Evolutionary conservation across 345 rosid species (phyloP), one percentile per base, ranked within the genome.

Genomic region (Citrus inodora): DNA sequence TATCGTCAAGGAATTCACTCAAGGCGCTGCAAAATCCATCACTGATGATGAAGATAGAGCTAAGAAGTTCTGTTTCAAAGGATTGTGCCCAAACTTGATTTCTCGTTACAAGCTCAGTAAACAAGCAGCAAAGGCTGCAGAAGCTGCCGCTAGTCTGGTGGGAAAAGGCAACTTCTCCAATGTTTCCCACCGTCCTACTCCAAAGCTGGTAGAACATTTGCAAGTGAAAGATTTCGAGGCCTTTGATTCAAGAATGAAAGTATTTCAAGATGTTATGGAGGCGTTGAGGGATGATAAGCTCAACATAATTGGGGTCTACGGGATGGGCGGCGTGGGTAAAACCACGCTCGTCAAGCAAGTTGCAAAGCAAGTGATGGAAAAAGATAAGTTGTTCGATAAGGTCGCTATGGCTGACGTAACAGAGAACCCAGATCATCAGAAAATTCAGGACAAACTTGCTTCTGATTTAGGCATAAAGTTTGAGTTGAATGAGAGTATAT

Each of bases 401-500:
- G 1, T 33, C 35, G 13, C 0, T 17, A 56, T 58, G 21, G 78
- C 59, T 56, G 72, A 13, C 22, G 69, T 79, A n/a, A 55, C 73
- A 0, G 2, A 66, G 19, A 65, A 1, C 2, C 67, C 68, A 9
- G 60, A 73, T 9, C 1, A 66, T 3, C 13, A 7, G 0, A 37
- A 55, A 27, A 74, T 74, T 78, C 84, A 53, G 38, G 56, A 5
- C 0, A 58, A 78, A 55, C 35, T 82, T 10, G 71, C 61, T 9
- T 67, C 9, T 7, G 10, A 37, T 5, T 9, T 74, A 4, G 82
- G 74, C 2, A 37, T 82, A 1, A 7, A 56, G 3, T 59, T 82
- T 33, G 67, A 1, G 0, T 24, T 14, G 11, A 17, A 9, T 2
- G 64, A 80, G 67, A 70, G 0, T 24, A 19, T 2, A 10, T 1